Base-by-base conservation (phyloP, 1,139 yeast species). In the Yamadazyma sp. region DNA sequence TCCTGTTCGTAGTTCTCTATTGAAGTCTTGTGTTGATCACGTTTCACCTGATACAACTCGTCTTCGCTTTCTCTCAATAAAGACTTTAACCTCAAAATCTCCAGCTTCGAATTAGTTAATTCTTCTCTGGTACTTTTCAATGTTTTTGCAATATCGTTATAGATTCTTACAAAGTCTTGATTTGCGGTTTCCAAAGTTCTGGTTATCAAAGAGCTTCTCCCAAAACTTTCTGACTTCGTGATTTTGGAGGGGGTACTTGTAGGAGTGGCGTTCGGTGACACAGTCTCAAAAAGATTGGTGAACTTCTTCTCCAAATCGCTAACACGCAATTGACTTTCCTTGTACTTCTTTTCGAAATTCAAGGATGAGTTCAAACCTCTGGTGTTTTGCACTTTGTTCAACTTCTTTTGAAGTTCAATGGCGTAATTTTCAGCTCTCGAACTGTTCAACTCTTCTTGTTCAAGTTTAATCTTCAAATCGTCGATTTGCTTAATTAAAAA, bases 131-230 rank as follows among this genome's bases (percentile, higher is more conserved):
- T 68, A 2, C 69, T 51, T 40, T 66, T 70, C 37, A 79, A 61
- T 9, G 79, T 76, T 40, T 64, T 71, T 16, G 80, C 67, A 6
- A 79, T 70, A 39, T 79, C 85, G 46, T 78, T 81, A 50, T 79
- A 79, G 3, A 77, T 77, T 31, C 66, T 64, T 4, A 74, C 65
- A 48, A 79, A 64, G 36, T 79, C 84, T 34, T 63, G 70, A 47
- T 72, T 68, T 3, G 64, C 59, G 27, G 47, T 55, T n/a, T 59
- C 55, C 27, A 58, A 52, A 4, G 56, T 62, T 42, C 48, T 54
- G 38, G 50, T 56, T 44, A 60, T 42, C 53, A 64, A 33, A 50
- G 70, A 46, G 60, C 62, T 49, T 55, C 74, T 46, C 55, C 66
- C 58, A 67, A 61, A 41, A 61, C 65, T 59, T 62, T 76, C 56